These are phyloP conservation scores for Phaeosphaeriaceae sp. DNA, from an alignment of 2,329 filamentous ascomycete genomes.

Conservation along the genomic window DNA sequence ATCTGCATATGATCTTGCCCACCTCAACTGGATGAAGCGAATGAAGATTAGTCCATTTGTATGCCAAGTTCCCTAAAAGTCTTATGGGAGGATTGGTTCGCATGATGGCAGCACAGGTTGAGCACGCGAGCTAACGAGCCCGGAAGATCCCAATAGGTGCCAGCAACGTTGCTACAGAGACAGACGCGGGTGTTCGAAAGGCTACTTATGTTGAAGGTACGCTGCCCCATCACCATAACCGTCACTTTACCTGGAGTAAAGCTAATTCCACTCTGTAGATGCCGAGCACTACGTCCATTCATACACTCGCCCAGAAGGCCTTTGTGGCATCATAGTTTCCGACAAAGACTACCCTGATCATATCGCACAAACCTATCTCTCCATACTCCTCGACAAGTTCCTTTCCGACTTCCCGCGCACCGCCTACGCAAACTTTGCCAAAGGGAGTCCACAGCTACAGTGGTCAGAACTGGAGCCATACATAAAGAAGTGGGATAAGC, in stretches of 20 bases:
- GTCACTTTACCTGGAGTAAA: no score
- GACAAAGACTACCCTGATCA: conserved; percentile 65
- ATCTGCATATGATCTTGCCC: conserved; percentile 76
- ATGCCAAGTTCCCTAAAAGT: conserved; percentile 14
- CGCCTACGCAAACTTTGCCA: conserved; percentile 62
- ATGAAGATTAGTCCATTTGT: conserved; percentile 50
- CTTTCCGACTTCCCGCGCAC: conserved; percentile 74
- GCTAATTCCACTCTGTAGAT: no score
- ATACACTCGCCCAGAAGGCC: conserved; percentile 53
- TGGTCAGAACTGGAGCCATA: conserved; percentile 84
- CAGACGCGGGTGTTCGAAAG: conserved; percentile 78
- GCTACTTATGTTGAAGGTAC: no score
- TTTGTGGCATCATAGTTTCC: conserved; percentile 56
- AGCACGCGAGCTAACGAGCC: conserved; percentile 12
- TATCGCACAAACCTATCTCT: conserved; percentile 84
- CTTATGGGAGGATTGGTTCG: no score
- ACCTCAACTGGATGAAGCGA: conserved; percentile 78
- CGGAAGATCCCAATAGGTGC: conserved; percentile 79
- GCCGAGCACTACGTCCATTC: conserved; percentile 69
- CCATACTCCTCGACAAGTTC: conserved; percentile 89
- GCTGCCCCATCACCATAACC: no score
- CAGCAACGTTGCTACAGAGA: conserved; percentile 87
- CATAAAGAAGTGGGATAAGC: conserved; percentile 80
- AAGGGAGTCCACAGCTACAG: conserved; percentile 53
- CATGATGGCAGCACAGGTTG: no score